phyloP scores from a whole-genome alignment of 179 eudicot genomes.

The Carnegiea gigantea region DNA sequence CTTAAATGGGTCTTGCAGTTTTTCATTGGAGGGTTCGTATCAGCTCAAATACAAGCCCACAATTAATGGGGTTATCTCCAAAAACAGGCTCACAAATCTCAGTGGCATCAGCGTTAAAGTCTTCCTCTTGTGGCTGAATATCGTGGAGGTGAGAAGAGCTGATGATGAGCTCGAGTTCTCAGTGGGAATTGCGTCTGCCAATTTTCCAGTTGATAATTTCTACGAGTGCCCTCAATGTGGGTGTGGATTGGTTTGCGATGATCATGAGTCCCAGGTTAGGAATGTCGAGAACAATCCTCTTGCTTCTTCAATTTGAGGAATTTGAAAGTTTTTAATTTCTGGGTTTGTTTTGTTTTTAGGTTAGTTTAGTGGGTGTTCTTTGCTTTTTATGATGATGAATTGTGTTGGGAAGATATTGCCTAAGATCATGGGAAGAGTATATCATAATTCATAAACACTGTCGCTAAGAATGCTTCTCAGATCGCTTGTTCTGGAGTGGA shows the following conservation, averaged over 20 bases:
- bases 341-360: not conserved
- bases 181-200: slow-evolving; percentile 35
- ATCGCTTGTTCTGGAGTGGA: too few species aligned
- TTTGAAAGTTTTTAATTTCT: not conserved
- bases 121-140: slow-evolving; percentile 30
- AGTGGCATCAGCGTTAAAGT: slow-evolving; percentile 38
- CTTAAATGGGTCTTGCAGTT: slow-evolving; percentile 32
- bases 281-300: not conserved
- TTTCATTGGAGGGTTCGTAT: slow-evolving; percentile 34
- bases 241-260: slow-evolving; percentile 33
- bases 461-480: too few species aligned
- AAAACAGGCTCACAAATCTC: slow-evolving; percentile 25
- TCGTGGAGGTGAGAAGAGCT: slow-evolving; percentile 32
- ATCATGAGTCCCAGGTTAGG: not conserved
- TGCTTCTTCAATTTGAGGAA: slow-evolving; percentile 4
- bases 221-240: slow-evolving; percentile 37
- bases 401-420: not conserved
- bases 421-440: too few species aligned
- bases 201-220: slow-evolving; percentile 27
- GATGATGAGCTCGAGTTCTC: slow-evolving; percentile 36
- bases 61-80: slow-evolving; percentile 27
- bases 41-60: slow-evolving; percentile 36
- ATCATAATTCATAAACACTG: too few species aligned
- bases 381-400: not conserved
- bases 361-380: not conserved